Evolutionary conservation across 2,329 filamentous ascomycete species (phyloP).

Genomic region (Harringtonia aguacate): DNA sequence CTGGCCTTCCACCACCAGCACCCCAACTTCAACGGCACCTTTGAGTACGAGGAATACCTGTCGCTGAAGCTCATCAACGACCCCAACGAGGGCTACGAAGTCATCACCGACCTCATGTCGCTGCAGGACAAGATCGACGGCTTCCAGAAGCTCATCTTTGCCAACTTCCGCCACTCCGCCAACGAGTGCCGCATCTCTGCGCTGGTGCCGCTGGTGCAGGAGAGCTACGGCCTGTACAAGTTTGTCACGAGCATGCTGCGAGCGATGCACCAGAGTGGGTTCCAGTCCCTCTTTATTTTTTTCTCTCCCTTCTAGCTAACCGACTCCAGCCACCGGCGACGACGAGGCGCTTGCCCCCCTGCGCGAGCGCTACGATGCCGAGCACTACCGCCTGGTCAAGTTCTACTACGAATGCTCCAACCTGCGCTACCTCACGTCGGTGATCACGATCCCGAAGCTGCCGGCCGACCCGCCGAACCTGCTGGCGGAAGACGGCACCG

Average conservation of each 20-base stretch:
- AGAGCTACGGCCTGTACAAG: slow-evolving; percentile 99
- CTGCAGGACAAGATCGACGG: slow-evolving; percentile 97
- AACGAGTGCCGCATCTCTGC: slow-evolving; percentile 96
- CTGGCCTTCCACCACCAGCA: slow-evolving; percentile 94
- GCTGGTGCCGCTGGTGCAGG: slow-evolving; percentile 84
- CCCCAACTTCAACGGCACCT: slow-evolving; percentile 95
- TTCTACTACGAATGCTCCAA: slow-evolving; percentile 99
- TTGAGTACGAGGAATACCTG: slow-evolving; percentile 98
- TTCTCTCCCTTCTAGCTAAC: not conserved
- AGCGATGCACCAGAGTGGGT: slow-evolving; percentile 88
- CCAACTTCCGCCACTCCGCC: slow-evolving; percentile 80
- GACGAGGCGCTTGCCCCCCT: slow-evolving; percentile 86
- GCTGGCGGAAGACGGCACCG: slow-evolving; percentile 71
- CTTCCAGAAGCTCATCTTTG: slow-evolving; percentile 97
- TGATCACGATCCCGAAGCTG: slow-evolving; percentile 93
- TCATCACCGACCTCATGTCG: slow-evolving; percentile 91
- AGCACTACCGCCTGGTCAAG: slow-evolving; percentile 91
- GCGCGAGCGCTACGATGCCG: slow-evolving; percentile 80
- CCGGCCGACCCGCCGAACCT: slow-evolving; percentile 90
- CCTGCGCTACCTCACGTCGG: slow-evolving; percentile 85
- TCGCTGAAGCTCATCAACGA: slow-evolving; percentile 97
- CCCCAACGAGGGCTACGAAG: slow-evolving; percentile 95
- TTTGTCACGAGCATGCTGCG: slow-evolving; percentile 99
- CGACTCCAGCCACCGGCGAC: slow-evolving; percentile 66
- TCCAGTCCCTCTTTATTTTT: slow-evolving; percentile 4